phyloP scores from a whole-genome alignment of 495 filamentous ascomycete species.

The Aspergillus avenaceus region DNA sequence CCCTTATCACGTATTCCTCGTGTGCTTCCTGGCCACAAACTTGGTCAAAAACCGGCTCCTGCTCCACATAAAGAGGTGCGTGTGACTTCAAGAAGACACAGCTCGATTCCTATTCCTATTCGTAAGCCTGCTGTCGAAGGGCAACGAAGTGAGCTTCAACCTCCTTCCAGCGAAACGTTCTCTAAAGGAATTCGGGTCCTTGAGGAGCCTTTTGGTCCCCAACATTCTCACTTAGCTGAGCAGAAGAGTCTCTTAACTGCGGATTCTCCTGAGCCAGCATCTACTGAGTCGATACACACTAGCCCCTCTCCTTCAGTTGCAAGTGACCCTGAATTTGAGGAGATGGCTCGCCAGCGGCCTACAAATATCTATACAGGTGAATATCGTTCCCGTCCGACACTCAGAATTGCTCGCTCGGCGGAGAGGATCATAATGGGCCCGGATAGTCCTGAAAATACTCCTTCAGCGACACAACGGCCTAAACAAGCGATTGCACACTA shows the following conservation, averaged over 20 bases:
- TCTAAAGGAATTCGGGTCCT: slow-evolving; percentile 2
- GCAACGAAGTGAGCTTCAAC: neutral
- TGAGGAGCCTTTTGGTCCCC: slow-evolving; percentile 12
- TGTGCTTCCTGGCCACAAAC: neutral
- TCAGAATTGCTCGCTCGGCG: slow-evolving; percentile 32
- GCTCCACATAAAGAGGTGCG: neutral
- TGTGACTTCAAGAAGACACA: slow-evolving; percentile 4
- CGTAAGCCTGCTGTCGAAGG: slow-evolving; percentile 5
- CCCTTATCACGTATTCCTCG: slow-evolving; percentile 4
- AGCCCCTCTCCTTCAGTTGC: slow-evolving; percentile 3
- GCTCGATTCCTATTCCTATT: slow-evolving; percentile 13
- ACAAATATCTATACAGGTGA: slow-evolving; percentile 20
- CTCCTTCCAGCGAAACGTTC: slow-evolving; percentile 1
- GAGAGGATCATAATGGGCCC: slow-evolving; percentile 32
- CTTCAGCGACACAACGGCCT: slow-evolving; percentile 1
- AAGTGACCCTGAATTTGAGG: slow-evolving; percentile 7
- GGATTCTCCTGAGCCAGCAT: neutral
- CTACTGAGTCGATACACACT: neutral
- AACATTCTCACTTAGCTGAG: slow-evolving; percentile 3
- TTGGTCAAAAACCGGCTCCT: neutral
- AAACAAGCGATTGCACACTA: neutral
- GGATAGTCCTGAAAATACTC: neutral
- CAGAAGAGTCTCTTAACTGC: neutral
- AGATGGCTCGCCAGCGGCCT: slow-evolving; percentile 6
- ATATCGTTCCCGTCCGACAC: slow-evolving; percentile 22